Percentiles rank a stretch among this genome's conserved stretches.
Evolutionary conservation across 2,329 filamentous ascomycete genomes (phyloP).

Genomic region (Stagonosporopsis cucurbitacearum): DNA sequence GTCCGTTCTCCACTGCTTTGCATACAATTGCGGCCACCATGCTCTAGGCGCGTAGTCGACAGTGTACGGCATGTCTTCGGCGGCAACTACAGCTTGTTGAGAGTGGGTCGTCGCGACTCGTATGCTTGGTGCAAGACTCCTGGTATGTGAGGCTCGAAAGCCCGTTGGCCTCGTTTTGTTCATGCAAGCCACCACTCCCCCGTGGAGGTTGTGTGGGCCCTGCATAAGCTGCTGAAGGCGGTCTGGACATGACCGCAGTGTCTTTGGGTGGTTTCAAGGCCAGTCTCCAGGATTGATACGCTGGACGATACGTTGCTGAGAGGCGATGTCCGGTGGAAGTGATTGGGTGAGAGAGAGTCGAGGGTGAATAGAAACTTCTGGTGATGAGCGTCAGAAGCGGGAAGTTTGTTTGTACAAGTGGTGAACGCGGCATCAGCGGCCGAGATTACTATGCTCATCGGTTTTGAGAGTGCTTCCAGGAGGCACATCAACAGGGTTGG

Average conservation of each 20-base stretch:
- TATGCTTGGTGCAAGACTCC: neutral
- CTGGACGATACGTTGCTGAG: conserved; percentile 6
- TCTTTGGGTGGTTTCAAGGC: conserved; percentile 8
- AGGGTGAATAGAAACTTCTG: neutral
- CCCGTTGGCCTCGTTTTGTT: conserved; percentile 10
- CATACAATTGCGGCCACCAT: conserved; percentile 7
- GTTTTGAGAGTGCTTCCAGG: neutral
- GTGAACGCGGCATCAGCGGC: neutral
- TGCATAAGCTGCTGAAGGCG: conserved; percentile 3
- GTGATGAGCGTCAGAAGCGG: conserved; percentile 4
- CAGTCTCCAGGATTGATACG: conserved; percentile 2
- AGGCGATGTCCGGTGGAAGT: conserved; percentile 9
- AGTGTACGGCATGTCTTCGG: conserved; percentile 6
- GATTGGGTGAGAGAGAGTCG: conserved; percentile 1
- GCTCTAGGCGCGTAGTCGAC: neutral
- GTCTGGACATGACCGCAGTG: neutral
- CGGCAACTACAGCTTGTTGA: conserved; percentile 12
- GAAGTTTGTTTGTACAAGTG: neutral
- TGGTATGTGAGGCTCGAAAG: conserved; percentile 3
- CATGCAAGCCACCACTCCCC: conserved; percentile 8
- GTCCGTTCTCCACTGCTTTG: conserved; percentile 6
- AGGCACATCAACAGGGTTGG: neutral
- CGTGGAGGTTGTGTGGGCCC: conserved; percentile 9
- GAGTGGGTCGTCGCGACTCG: conserved; percentile 14
- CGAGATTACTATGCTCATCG: neutral